Conservation (phyloP, 306 rosid species). For the Lupinus albus region DNA sequence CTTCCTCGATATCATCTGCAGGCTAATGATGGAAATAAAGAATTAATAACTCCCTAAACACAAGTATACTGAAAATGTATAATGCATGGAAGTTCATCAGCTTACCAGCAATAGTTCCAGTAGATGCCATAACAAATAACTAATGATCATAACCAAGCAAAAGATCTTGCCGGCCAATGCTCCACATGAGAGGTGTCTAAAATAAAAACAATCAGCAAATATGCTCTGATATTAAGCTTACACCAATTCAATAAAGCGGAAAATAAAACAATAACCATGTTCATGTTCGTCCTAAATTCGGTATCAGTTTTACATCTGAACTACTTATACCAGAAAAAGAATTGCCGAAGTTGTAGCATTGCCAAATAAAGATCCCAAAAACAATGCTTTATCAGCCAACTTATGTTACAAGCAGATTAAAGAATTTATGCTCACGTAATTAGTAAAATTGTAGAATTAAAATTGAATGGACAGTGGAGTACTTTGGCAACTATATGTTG, state of each 20-base stretch:
- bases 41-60: slow-evolving; percentile 7
- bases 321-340: slow-evolving; percentile 11
- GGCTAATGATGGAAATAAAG: slow-evolving; percentile 50
- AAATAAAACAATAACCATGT: neutral
- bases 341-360: neutral
- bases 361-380: slow-evolving; percentile 10
- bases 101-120: slow-evolving; percentile 74
- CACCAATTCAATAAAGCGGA: slow-evolving; percentile 1
- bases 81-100: slow-evolving; percentile 18
- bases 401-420: slow-evolving; percentile 1
- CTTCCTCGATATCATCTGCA: slow-evolving; percentile 67
- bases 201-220: slow-evolving; percentile 27
- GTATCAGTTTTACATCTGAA: neutral
- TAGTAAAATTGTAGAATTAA: slow-evolving; percentile 16
- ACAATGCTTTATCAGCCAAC: neutral
- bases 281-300: slow-evolving; percentile 2
- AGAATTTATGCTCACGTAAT: slow-evolving; percentile 1
- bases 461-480: neutral
- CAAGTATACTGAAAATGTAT: neutral
- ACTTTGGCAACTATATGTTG: slow-evolving; percentile 2
- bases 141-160: slow-evolving; percentile 75
- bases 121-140: slow-evolving; percentile 70
- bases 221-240: neutral
- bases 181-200: slow-evolving; percentile 75
- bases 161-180: slow-evolving; percentile 84